These are phyloP conservation scores for Leccinum angustisporum DNA, from an alignment of 1,284 basidiomycete genomes.

Conservation along the genomic window DNA sequence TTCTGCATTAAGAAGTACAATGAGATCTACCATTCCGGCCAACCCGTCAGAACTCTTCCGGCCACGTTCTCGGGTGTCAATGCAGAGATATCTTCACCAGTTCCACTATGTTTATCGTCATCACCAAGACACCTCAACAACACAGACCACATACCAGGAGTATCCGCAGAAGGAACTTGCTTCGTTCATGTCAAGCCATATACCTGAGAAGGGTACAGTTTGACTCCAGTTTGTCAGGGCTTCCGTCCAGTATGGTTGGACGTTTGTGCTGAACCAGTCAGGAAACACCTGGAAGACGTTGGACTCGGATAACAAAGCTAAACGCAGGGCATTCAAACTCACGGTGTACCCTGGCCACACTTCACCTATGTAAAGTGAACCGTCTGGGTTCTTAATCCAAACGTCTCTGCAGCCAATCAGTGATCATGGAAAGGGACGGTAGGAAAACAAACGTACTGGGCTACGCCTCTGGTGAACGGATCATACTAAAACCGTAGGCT, in stretches of 20 bases:
- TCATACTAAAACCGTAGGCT: constrained; percentile 39
- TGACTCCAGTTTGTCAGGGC: constrained; percentile 58
- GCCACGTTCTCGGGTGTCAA: constrained; percentile 39
- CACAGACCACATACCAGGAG: constrained; percentile 49
- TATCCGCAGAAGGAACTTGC: constrained; percentile 62
- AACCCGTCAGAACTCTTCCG: constrained; percentile 49
- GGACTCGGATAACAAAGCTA: not conserved
- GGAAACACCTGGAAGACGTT: constrained; percentile 48
- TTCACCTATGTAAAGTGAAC: constrained; percentile 64
- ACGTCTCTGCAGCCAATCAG: constrained; percentile 41
- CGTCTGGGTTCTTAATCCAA: constrained; percentile 68
- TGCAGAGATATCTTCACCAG: constrained; percentile 47
- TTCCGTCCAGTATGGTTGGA: constrained; percentile 58
- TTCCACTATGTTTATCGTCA: constrained; percentile 41
- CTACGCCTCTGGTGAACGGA: constrained; percentile 44
- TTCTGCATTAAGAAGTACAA: not conserved
- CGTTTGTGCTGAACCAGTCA: constrained; percentile 67
- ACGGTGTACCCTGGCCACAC: constrained; percentile 61
- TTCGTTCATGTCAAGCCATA: constrained; percentile 82
- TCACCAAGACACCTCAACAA: not conserved
- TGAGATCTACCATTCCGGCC: constrained; percentile 58
- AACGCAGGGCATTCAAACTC: not conserved
- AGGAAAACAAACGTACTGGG: constrained; percentile 32
- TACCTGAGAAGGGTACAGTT: constrained; percentile 59
- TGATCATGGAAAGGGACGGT: not conserved